Base-by-base conservation (phyloP, 2,329 filamentous ascomycete species). In the Trichoderma sp. region DNA sequence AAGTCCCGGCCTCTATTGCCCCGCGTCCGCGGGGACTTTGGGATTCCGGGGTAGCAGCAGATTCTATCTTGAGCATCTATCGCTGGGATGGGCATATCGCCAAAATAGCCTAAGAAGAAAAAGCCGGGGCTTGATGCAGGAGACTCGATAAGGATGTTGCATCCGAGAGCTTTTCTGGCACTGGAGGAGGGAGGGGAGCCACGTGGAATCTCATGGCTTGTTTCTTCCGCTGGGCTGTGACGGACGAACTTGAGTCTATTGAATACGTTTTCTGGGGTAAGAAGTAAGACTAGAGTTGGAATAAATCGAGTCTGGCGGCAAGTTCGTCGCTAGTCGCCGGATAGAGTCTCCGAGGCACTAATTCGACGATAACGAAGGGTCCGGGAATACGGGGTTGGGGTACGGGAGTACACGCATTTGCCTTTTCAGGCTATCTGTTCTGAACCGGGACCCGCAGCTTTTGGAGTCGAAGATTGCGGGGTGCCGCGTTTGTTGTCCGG, bases 1-100 rank as follows among this genome's bases (percentile, higher is more conserved):
- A 56, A 56, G 52, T 54, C n/a, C 37, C 63, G 63, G 26, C 16
- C n/a, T 18, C 39, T 58, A 58, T 58, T 56, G 63, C 63, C 63
- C 63, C 63, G 63, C 63, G 18, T n/a, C 14, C 37, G 52, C 63
- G 63, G 63, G 63, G 63, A 66, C 32, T 46, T 56, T 39, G 46
- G 60, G 52, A 49, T 46, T 58, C 63, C 63, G 63, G 63, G 63
- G 63, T 66, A 66, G 56, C 55, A 66, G 56, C 55, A 66, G 55
- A 18, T 34, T 26, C 32, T 13, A 32, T 26, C 28, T 61, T 26
- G 21, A 16, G 10, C n/a, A 34, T 37, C 39, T 52, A 14, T 21
- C 3, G 14, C 14, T n/a, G 26, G 30, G 37, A 10, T n/a, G 18
- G 39, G 14, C 18, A 10, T 18, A 4, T 64, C 60, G 28, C 24